A percentile compares a stretch with the other conserved stretches of the same genome.
Conservation (phyloP, 2,329 filamentous ascomycete species). For the Neofusicoccum parvum region DNA sequence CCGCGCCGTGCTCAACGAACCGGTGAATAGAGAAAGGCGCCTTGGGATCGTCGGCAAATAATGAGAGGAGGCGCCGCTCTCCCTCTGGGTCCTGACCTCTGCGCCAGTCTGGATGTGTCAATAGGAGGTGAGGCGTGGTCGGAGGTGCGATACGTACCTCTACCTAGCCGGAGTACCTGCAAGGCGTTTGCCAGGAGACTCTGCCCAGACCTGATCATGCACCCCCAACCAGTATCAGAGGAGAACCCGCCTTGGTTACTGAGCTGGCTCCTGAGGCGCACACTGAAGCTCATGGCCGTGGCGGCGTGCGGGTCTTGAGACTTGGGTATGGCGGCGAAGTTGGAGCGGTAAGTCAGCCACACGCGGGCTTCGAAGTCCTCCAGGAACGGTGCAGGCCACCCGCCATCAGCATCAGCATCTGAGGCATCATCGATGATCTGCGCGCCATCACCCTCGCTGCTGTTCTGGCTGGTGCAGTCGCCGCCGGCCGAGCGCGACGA, state of each 20-base stretch:
- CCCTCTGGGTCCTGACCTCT: conserved; percentile 58
- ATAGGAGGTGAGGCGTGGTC: not conserved
- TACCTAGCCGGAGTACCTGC: conserved; percentile 70
- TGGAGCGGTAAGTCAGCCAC: conserved; percentile 95
- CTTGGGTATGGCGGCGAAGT: conserved; percentile 80
- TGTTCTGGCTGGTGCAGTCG: conserved; percentile 64
- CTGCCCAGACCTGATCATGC: conserved; percentile 97
- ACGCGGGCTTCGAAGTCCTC: conserved; percentile 90
- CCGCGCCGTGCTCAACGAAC: conserved; percentile 86
- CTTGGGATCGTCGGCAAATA: conserved; percentile 84
- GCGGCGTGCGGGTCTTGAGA: conserved; percentile 73
- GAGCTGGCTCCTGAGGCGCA: conserved; percentile 79
- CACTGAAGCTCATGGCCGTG: conserved; percentile 75
- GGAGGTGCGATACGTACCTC: conserved; percentile 58
- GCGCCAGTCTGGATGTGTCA: conserved; percentile 67
- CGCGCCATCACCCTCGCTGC: conserved; percentile 71
- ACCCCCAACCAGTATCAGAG: conserved; percentile 95
- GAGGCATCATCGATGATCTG: conserved; percentile 31
- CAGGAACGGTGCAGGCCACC: conserved; percentile 84
- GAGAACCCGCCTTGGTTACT: conserved; percentile 77
- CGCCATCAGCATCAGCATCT: conserved; percentile 45
- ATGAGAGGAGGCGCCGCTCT: conserved; percentile 71
- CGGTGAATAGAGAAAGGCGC: conserved; percentile 94
- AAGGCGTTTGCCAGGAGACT: conserved; percentile 88
- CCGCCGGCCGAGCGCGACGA: conserved; percentile 35